These are phyloP conservation scores for Naganishia antarctica DNA, from an alignment of 768 basidiomycete species.

Conservation along the genomic window DNA sequence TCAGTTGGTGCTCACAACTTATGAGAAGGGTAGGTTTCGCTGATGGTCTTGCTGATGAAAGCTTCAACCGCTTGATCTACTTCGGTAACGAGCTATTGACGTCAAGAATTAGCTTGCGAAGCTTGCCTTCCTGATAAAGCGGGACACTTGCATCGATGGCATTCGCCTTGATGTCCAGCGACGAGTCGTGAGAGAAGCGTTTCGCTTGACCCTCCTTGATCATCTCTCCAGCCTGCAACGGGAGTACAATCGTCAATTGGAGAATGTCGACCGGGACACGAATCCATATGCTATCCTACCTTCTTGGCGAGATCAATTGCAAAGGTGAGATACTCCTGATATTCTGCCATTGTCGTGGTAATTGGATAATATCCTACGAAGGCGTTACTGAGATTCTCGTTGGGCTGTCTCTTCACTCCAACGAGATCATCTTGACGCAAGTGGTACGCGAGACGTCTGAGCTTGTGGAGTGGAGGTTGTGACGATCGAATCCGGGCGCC, in stretches of 20 bases:
- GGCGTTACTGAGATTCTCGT: too few species aligned
- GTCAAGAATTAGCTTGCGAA: constrained; percentile 61
- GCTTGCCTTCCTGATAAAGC: background rate
- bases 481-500: too few species aligned
- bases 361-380: too few species aligned
- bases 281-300: too few species aligned
- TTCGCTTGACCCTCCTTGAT: constrained; percentile 64
- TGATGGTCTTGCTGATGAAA: constrained; percentile 67
- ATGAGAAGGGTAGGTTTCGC: constrained; percentile 65
- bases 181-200: constrained; percentile 52
- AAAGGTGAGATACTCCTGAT: constrained; percentile 22
- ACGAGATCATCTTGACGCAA: too few species aligned
- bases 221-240: constrained; percentile 30
- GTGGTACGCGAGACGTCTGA: too few species aligned
- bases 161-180: constrained; percentile 16
- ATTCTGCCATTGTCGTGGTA: constrained; percentile 11
- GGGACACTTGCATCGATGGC: constrained; percentile 14
- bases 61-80: constrained; percentile 89
- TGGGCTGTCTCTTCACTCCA: too few species aligned
- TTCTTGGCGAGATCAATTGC: constrained; percentile 22
- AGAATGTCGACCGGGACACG: too few species aligned
- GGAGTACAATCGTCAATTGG: too few species aligned
- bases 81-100: constrained; percentile 84
- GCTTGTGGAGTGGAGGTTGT: too few species aligned
- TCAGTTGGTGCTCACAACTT: constrained; percentile 53